phyloP scores from a whole-genome alignment of 108 stramenopile genomes.

The Epithemia pelagica region DNA sequence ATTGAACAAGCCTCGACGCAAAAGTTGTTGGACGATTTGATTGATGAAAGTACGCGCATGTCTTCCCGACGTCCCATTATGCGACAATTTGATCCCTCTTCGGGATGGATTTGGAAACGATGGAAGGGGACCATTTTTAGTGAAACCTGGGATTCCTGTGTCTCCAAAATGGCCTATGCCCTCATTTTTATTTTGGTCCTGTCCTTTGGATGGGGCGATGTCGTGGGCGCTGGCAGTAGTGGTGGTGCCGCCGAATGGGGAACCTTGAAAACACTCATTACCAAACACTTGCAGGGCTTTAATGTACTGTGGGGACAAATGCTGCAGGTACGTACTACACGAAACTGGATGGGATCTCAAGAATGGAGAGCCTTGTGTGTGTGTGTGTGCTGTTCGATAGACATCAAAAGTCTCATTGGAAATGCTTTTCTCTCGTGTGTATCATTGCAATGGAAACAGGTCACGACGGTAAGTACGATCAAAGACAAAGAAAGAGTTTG shows the following conservation, averaged over 20 bases:
- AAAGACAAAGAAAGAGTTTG: too few species aligned
- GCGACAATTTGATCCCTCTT: conserved; percentile 83
- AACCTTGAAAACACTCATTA: conserved; percentile 5
- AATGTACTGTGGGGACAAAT: conserved; percentile 77
- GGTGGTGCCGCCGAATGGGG: neutral
- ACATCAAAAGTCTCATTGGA: neutral
- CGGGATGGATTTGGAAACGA: conserved; percentile 76
- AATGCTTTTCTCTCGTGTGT: neutral
- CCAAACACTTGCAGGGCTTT: conserved; percentile 34
- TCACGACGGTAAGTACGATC: neutral
- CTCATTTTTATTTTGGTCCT: conserved; percentile 24
- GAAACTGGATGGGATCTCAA: neutral
- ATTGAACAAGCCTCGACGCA: conserved; percentile 88
- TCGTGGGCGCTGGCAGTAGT: too few species aligned
- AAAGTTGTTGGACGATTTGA: conserved; percentile 73
- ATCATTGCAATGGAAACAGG: neutral
- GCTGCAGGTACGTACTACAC: conserved; percentile 63
- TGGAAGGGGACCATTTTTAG: conserved; percentile 86
- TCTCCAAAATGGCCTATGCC: conserved; percentile 63
- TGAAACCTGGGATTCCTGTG: conserved; percentile 73
- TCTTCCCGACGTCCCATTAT: conserved; percentile 70
- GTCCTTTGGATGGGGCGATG: too few species aligned
- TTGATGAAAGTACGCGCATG: conserved; percentile 77
- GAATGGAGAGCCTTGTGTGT: neutral
- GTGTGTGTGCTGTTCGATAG: neutral